Evolutionary conservation across 2,329 filamentous ascomycete species (phyloP), one percentile per base, ranked within the genome.

Genomic region (Grosmannia clavigera): DNA sequence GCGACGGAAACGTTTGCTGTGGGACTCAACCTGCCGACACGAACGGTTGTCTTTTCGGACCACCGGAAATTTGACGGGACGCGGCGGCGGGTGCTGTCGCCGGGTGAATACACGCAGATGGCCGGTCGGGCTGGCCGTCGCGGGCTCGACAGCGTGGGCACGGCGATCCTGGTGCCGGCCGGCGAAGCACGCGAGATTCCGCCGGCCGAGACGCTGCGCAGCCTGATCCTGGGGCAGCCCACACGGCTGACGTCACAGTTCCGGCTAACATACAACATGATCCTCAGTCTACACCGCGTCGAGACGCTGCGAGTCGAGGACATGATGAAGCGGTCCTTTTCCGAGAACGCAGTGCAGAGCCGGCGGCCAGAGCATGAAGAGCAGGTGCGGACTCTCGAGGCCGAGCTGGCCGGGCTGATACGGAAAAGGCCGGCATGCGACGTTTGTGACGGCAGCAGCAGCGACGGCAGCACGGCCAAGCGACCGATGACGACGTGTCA

Each of bases 251-350:
- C 91, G 55, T 97, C 92, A 7, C 94, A 99, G 69, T 99, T 99
- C 78, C 84, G 94, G 62, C 78, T 99, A 55, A 99, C 95, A 0
- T 99, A 99, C 78, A 99, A 97, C 74, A 99, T 99, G 94, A 99
- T 99, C 62, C 77, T 99, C 35, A 99, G 97, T 69, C 78, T 99
- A 38, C 78, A 99, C 56, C 87, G 94, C 43, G 94, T 99, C 2
- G 94, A 99, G 72, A 94, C 94, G 2, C 75, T 99, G 65, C 97
- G 96, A 76, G 97, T 99, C 66, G 94, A 99, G 71, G 94, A 99
- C 74, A 99, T 99, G 94, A 99, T 99, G 77, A 99, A 99, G 80
- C 87, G 94, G 65, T 96, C 92, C 71, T 99, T 99, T 78, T 96
- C 92, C 58, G 94, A 99, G 72, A 94, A 99, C 73, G 92, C 92